Base-by-base conservation (phyloP, 225 moss, liverwort and hornwort genomes). In the Physcomitrium patens region DNA sequence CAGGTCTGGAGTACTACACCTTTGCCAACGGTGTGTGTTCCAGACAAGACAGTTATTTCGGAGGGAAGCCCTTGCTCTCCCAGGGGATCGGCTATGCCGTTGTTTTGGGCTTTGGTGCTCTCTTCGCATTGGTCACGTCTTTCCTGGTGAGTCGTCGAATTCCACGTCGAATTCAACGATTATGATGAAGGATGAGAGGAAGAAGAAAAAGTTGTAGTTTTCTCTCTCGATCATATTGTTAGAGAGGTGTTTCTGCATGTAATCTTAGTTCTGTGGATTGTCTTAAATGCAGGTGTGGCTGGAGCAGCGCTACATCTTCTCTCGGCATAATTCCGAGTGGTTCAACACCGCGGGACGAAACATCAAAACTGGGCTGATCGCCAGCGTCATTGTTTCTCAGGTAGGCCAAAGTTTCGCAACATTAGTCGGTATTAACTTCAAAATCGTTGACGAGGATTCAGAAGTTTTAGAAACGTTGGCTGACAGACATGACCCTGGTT, bases 351-450 rank as follows among this genome's bases (percentile, higher is more conserved):
- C 96, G 14, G 96, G 96, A 50, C 81, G 96, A 57, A 94, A 93
- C 41, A 96, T 96, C 76, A 96, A 96, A 52, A 96, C 96, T 28
- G 96, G 96, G 55, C 81, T 96, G 43, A 96, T 96, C 46, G 94
- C 96, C 26, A 96, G 96, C 77, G 96, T 96, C 76, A 96, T 96
- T 57, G 96, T 96, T 26, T 96, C 96, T 3, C 95, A 96, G 95
- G 95, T 89, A 45, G 3, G 44, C 14, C 11, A 37, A 37, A 37
- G 31, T 2, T 37, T 37, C 37, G 42, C 22, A 43, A 42, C n/a
- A 4, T 37, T 37, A 37, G 31, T 37, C 7, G 31, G 31, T 37
- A 4, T 4, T 37, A 4, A 37, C 7, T 37, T 4, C 31, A 7
- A 50, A 50, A 16, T 4, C 8, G 16, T 37, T 37, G 31, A 37